Percentiles rank a stretch among this genome's conserved stretches.
Conservation (phyloP, 1,284 basidiomycete species). For the Trichosporon sp. region DNA sequence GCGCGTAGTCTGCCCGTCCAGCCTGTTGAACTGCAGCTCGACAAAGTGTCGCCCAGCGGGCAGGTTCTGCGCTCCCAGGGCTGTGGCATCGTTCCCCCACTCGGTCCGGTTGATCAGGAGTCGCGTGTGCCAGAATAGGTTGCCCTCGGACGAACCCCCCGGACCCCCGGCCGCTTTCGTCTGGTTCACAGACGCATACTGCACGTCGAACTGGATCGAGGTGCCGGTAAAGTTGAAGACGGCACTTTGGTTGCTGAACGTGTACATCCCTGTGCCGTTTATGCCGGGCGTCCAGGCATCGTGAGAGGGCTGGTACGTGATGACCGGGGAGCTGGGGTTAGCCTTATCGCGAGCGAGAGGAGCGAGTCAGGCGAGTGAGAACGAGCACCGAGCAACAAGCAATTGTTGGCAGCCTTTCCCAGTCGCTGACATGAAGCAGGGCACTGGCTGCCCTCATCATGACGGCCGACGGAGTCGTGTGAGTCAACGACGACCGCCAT, state of each 20-base stretch:
- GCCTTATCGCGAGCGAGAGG: neutral
- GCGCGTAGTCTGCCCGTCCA: neutral
- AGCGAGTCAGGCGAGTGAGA: neutral
- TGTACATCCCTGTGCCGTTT: neutral
- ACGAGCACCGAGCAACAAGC: neutral
- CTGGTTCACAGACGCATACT: neutral
- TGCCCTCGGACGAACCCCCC: neutral
- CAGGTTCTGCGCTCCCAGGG: neutral
- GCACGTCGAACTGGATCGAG: neutral
- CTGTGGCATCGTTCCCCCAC: neutral
- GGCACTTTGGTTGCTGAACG: neutral
- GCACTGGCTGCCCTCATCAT: too few species aligned
- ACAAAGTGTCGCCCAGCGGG: neutral
- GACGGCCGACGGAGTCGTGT: too few species aligned
- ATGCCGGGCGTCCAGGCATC: neutral
- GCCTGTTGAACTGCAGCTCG: neutral
- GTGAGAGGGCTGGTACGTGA: constrained; percentile 31
- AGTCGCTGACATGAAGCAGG: too few species aligned
- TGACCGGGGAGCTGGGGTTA: constrained; percentile 28
- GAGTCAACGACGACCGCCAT: too few species aligned
- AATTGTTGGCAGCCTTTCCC: neutral
- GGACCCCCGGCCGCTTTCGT: neutral
- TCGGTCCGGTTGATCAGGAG: neutral
- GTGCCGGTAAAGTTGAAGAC: neutral
- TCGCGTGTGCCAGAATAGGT: neutral